These are phyloP conservation scores for Komagataella ulmi DNA, from an alignment of 805 yeast species.

Conservation along the genomic window DNA sequence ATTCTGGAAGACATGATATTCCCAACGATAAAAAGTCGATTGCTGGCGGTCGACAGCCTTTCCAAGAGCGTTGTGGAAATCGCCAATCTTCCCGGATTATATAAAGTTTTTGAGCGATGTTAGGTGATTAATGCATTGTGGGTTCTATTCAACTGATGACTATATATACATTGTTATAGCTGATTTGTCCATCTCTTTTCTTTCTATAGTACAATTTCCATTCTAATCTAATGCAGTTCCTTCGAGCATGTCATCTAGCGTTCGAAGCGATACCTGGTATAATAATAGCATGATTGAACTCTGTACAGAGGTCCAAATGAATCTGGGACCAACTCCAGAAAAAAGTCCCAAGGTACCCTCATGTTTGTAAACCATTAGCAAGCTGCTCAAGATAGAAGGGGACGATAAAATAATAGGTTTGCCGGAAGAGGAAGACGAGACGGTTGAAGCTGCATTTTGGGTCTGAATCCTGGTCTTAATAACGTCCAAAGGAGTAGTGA, in stretches of 20 bases:
- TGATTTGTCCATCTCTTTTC: neutral
- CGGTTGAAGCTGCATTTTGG: constrained; percentile 20
- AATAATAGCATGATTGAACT: constrained; percentile 86
- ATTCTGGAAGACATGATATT: constrained; percentile 46
- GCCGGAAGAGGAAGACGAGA: neutral
- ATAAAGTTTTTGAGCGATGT: constrained; percentile 88
- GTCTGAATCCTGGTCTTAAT: constrained; percentile 91
- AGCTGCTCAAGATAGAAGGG: constrained; percentile 35
- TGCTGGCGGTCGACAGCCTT: constrained; percentile 49
- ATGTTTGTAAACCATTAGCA: constrained; percentile 41
- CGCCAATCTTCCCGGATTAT: constrained; percentile 85
- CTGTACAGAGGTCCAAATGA: constrained; percentile 93
- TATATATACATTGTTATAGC: neutral
- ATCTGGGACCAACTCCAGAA: constrained; percentile 93
- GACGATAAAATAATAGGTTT: constrained; percentile 13
- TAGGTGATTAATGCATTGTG: constrained; percentile 12
- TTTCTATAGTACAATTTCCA: neutral
- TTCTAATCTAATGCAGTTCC: constrained; percentile 5
- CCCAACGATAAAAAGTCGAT: constrained; percentile 47
- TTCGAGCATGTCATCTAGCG: constrained; percentile 23
- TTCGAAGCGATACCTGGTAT: constrained; percentile 65
- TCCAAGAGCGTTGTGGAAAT: constrained; percentile 56
- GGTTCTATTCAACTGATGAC: neutral
- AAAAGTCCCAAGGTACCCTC: constrained; percentile 79
- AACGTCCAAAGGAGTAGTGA: constrained; percentile 89